A percentile compares a stretch with the other conserved stretches of the same genome.
These are phyloP conservation scores for Xylariaceae sp. DNA, from an alignment of 2,329 filamentous ascomycete genomes.

Conservation along the genomic window DNA sequence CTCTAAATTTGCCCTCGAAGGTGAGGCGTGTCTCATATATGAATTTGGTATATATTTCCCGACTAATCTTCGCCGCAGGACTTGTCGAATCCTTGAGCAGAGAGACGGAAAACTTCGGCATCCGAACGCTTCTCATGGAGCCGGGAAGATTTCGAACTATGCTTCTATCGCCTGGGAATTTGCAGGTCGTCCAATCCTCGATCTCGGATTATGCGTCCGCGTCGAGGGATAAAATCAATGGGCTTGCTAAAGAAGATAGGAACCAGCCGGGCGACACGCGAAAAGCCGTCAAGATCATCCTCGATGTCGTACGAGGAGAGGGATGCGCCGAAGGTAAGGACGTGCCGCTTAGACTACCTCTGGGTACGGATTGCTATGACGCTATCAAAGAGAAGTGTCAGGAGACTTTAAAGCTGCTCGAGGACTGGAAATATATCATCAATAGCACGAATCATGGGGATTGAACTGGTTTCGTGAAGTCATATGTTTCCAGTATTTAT, in stretches of 20 bases:
- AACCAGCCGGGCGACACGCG: conserved; percentile 18
- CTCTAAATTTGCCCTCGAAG: conserved; percentile 26
- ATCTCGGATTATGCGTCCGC: conserved; percentile 16
- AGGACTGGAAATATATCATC: conserved; percentile 19
- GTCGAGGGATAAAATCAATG: not conserved
- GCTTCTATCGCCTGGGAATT: conserved; percentile 15
- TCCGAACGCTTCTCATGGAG: conserved; percentile 22
- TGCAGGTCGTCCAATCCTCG: not conserved
- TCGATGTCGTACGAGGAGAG: conserved; percentile 22
- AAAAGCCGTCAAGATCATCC: conserved; percentile 21
- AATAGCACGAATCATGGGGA: conserved; percentile 18
- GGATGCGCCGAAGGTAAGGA: conserved; percentile 16
- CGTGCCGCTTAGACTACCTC: conserved; percentile 19
- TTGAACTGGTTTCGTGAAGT: not conserved
- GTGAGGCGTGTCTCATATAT: not conserved
- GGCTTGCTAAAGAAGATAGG: conserved; percentile 16
- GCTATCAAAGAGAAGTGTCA: conserved; percentile 21
- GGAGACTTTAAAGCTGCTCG: conserved; percentile 12
- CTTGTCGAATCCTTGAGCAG: conserved; percentile 17
- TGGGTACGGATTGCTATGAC: conserved; percentile 16
- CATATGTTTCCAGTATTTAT: too few species aligned
- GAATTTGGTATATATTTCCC: not conserved
- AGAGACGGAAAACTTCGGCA: conserved; percentile 19
- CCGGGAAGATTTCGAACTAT: conserved; percentile 23
- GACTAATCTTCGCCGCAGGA: conserved; percentile 7